Percentiles rank a stretch among this genome's conserved stretches.
Evolutionary conservation across 306 rosid species (phyloP).

Genomic region (Ziziphus jujuba): DNA sequence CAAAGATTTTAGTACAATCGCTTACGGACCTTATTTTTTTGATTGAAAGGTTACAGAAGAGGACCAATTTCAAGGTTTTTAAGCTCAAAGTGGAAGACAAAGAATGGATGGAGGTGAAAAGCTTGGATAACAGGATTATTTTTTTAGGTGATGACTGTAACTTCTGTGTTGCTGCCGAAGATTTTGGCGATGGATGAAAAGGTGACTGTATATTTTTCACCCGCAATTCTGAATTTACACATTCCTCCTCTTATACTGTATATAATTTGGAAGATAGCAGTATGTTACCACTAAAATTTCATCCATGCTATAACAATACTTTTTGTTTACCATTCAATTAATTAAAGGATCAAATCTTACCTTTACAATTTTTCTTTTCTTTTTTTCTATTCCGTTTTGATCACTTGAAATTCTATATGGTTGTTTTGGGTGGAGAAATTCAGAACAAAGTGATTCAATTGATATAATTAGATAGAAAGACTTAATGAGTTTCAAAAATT

Average conservation of each 20-base stretch:
- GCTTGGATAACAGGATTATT: conserved; percentile 28
- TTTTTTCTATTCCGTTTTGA: too few relatives aligned
- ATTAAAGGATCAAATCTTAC: too few relatives aligned
- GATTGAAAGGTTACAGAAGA: background rate
- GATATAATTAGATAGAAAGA: too few relatives aligned
- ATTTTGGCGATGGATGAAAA: conserved; percentile 21
- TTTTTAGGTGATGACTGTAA: conserved; percentile 23
- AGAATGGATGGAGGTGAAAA: conserved; percentile 12
- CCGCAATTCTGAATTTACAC: too few relatives aligned
- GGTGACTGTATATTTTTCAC: conserved; percentile 31
- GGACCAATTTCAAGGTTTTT: conserved; percentile 11
- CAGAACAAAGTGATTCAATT: too few relatives aligned
- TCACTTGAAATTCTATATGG: too few relatives aligned
- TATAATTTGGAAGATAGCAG: conserved; percentile 15
- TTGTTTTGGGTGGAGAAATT: too few relatives aligned
- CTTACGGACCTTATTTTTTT: background rate
- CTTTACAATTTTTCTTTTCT: too few relatives aligned
- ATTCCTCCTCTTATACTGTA: background rate
- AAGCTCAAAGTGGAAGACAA: background rate
- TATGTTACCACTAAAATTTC: background rate
- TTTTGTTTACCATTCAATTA: too few relatives aligned
- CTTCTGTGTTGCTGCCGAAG: conserved; percentile 31
- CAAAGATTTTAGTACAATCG: background rate
- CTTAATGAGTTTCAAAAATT: too few relatives aligned
- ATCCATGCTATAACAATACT: background rate